These are phyloP conservation scores for Flueggea neowawraea DNA, from an alignment of 441 rosid species.

Conservation along the genomic window DNA sequence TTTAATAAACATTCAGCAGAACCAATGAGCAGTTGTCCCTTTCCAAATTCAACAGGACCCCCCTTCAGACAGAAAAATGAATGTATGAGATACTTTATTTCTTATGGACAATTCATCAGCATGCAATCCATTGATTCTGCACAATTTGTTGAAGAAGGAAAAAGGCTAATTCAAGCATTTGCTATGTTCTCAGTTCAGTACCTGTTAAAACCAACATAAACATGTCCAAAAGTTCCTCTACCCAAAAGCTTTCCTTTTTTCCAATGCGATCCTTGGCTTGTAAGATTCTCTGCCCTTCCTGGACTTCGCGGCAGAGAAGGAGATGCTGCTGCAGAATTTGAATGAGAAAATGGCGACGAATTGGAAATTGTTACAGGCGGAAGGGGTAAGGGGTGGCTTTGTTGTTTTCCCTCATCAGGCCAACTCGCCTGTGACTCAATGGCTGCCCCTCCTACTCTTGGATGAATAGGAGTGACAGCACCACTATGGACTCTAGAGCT, in stretches of 20 bases:
- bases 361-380: slow-evolving; percentile 44
- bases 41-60: too few species aligned
- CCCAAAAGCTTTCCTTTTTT: slow-evolving; percentile 51
- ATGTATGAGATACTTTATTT: too few species aligned
- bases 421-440: slow-evolving; percentile 61
- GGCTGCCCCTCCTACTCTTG: slow-evolving; percentile 63
- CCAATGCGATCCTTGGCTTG: slow-evolving; percentile 72
- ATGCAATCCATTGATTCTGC: neutral
- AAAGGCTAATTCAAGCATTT: neutral
- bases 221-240: slow-evolving; percentile 43
- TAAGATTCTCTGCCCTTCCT: slow-evolving; percentile 61
- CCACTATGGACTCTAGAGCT: slow-evolving; percentile 94
- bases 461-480: slow-evolving; percentile 90
- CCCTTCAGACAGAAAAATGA: too few species aligned
- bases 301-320: slow-evolving; percentile 93
- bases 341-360: slow-evolving; percentile 43
- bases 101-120: neutral
- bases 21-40: neutral
- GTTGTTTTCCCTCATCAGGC: slow-evolving; percentile 64
- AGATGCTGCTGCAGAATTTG: slow-evolving; percentile 68
- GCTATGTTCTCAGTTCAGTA: neutral
- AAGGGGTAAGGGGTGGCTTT: slow-evolving; percentile 62
- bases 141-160: neutral
- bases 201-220: slow-evolving; percentile 42
- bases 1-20: neutral